phyloP scores from a whole-genome alignment of 2,329 filamentous ascomycete genomes.

The Cercospora citrullina region DNA sequence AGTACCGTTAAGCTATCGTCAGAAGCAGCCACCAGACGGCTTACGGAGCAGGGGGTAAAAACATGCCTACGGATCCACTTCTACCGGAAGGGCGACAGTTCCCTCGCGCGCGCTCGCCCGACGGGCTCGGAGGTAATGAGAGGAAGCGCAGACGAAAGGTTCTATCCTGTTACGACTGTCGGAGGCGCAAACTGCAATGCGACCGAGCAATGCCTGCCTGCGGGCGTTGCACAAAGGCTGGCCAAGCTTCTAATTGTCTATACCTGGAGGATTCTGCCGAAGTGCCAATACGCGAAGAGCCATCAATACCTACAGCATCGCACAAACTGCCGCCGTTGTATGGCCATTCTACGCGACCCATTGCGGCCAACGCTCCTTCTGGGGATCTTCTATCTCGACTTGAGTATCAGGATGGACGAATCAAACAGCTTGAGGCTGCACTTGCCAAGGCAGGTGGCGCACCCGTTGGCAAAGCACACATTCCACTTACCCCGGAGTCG shows the following conservation, averaged over 20 bases:
- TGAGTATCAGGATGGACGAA: conserved; percentile 32
- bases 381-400: conserved; percentile 32
- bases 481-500: conserved; percentile 34
- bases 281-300: conserved; percentile 31
- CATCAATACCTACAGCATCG: conserved; percentile 9
- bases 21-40: background rate
- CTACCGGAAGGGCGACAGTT: conserved; percentile 27
- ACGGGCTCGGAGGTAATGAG: conserved; percentile 32
- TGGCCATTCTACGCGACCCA: conserved; percentile 31
- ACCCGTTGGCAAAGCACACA: conserved; percentile 19
- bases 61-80: conserved; percentile 28
- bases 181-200: conserved; percentile 51
- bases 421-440: conserved; percentile 35
- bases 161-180: conserved; percentile 50
- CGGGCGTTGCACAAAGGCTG: conserved; percentile 47
- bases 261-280: conserved; percentile 40
- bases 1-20: background rate
- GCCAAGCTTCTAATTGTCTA: conserved; percentile 45
- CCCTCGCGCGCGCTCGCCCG: conserved; percentile 25
- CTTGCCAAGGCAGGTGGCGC: conserved; percentile 24
- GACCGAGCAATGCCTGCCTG: conserved; percentile 49
- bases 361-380: conserved; percentile 17
- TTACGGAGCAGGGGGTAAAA: background rate
- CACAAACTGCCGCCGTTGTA: conserved; percentile 33
- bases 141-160: conserved; percentile 50